Evolutionary conservation across 2,329 filamentous ascomycete species (phyloP).

Genomic region (Beauveria sp.): DNA sequence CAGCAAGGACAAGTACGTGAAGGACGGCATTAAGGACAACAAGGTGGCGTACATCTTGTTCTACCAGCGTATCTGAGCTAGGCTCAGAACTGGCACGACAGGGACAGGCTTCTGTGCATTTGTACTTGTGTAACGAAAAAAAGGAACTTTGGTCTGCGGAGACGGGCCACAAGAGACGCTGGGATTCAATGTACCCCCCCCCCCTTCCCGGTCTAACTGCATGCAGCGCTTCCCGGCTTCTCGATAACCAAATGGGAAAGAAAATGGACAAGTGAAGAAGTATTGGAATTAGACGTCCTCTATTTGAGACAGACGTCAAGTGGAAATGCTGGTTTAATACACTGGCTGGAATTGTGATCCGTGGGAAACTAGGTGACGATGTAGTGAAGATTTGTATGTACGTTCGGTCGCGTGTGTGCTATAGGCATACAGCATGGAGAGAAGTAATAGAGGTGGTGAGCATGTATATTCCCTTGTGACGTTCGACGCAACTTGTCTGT

Average conservation of each 20-base stretch:
- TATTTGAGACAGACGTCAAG: background rate
- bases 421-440: background rate
- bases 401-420: background rate
- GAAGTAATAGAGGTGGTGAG: background rate
- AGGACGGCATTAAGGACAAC: slow-evolving; percentile 74
- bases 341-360: background rate
- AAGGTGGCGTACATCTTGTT: slow-evolving; percentile 96
- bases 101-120: background rate
- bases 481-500: too few relatives aligned
- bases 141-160: background rate
- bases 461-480: background rate
- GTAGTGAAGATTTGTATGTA: background rate
- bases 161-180: background rate
- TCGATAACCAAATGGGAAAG: background rate
- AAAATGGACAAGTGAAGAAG: background rate
- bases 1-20: slow-evolving; percentile 49
- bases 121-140: slow-evolving; percentile 3
- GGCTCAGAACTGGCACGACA: background rate
- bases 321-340: background rate
- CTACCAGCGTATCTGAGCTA: slow-evolving; percentile 65
- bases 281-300: background rate
- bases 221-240: slow-evolving; percentile 1
- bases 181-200: slow-evolving; percentile 5
- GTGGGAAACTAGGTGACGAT: background rate
- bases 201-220: background rate